Conservation (phyloP, 805 yeast genomes). For the Candida sanyiensis region DNA sequence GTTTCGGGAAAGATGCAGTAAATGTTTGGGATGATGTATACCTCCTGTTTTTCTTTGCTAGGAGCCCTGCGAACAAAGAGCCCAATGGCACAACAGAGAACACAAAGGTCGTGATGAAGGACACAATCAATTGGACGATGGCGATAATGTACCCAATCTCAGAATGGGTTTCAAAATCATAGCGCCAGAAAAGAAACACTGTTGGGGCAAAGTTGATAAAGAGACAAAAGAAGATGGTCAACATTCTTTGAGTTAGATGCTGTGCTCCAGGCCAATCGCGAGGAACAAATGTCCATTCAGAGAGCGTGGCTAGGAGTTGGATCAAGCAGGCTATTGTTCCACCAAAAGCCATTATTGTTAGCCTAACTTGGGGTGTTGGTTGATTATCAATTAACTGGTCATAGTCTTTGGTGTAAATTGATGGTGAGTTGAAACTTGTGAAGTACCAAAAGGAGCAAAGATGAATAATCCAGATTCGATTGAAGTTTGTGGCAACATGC, state of each 20-base stretch:
- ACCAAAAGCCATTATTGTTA: constrained; percentile 59
- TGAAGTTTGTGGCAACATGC: constrained; percentile 69
- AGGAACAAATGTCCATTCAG: constrained; percentile 63
- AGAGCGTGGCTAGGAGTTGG: constrained; percentile 49
- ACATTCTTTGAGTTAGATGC: constrained; percentile 44
- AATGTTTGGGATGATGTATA: constrained; percentile 52
- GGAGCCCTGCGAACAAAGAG: constrained; percentile 41
- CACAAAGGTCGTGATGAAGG: constrained; percentile 49
- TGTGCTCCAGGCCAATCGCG: constrained; percentile 70
- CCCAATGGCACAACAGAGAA: constrained; percentile 59
- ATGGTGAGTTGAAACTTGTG: constrained; percentile 63
- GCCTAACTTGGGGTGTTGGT: constrained; percentile 52
- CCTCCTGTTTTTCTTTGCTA: constrained; percentile 36
- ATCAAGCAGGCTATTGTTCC: constrained; percentile 59
- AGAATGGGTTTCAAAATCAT: constrained; percentile 35
- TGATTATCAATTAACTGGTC: constrained; percentile 47
- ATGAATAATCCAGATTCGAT: constrained; percentile 76
- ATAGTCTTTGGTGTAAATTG: constrained; percentile 59
- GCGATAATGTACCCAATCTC: constrained; percentile 39
- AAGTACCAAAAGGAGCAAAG: constrained; percentile 73
- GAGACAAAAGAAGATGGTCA: constrained; percentile 38
- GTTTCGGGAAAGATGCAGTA: constrained; percentile 51
- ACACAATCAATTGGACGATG: constrained; percentile 49
- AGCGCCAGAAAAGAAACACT: constrained; percentile 41
- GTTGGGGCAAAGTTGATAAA: constrained; percentile 46